phyloP scores from a whole-genome alignment of 2,329 filamentous ascomycete species.

The Xylogone sp. region DNA sequence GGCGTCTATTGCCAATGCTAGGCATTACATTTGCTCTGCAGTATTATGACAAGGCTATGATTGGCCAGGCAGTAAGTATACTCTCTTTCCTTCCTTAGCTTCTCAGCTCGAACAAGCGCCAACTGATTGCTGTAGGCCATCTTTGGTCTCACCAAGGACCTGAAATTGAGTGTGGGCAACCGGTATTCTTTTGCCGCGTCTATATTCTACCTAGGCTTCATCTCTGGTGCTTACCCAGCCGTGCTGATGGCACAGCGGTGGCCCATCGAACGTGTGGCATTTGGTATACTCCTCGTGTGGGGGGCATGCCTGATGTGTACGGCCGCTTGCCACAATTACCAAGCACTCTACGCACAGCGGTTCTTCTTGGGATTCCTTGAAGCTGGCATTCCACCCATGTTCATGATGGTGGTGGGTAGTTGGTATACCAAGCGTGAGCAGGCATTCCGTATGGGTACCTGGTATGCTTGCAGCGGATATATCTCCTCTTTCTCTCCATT shows the following conservation, averaged over 20 bases:
- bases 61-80: constrained; percentile 45
- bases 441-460: constrained; percentile 32
- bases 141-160: constrained; percentile 37
- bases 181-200: not conserved
- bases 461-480: constrained; percentile 39
- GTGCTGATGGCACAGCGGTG: constrained; percentile 35
- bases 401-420: constrained; percentile 46
- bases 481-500: constrained; percentile 41
- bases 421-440: constrained; percentile 39
- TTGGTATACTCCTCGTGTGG: constrained; percentile 28
- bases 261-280: constrained; percentile 42
- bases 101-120: too few species aligned
- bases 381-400: constrained; percentile 48
- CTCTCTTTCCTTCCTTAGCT: too few species aligned
- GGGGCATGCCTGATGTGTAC: constrained; percentile 35
- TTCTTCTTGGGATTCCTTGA: constrained; percentile 54
- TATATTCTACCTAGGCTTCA: constrained; percentile 42
- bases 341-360: constrained; percentile 38
- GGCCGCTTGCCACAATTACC: constrained; percentile 32
- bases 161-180: constrained; percentile 11
- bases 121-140: constrained; percentile 26
- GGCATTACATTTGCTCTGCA: constrained; percentile 42
- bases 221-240: constrained; percentile 43
- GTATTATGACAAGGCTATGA: constrained; percentile 50
- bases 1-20: constrained; percentile 40